Evolutionary conservation across 148 eudicot species (phyloP), one percentile per base, ranked within the genome.

Genomic region (Nepenthes gracilis): DNA sequence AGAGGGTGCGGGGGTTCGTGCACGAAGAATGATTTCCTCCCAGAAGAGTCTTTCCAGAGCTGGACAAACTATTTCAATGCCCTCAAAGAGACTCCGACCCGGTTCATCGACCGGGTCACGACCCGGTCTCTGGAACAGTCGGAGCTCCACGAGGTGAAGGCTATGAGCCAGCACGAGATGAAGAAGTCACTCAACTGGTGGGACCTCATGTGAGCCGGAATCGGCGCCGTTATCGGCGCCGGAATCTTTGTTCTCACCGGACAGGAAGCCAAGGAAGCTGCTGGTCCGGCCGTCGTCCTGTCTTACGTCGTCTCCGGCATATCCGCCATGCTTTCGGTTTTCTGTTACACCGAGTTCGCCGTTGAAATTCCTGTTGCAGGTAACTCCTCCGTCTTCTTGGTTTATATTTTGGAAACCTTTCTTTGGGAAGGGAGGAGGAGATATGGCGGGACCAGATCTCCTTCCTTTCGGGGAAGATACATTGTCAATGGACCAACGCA

Each of bases 301-400:
- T 89, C 97, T 0, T 89, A 83, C 15, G 75, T 70, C 1, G 76
- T 74, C 38, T 85, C 93, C 0, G 97, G 97, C 5, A 2, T 89
- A 35, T 84, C 94, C 0, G 97, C 97, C 7, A 76, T 89, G 86
- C 84, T 86, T 8, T 83, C 97, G 11, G 94, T 89, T 36, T 77
- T 89, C 65, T 86, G 94, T 67, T 89, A 89, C 71, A 83, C 90
- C 0, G 97, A 89, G 64, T 89, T 89, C 48, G 89, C 97, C 1
- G 70, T 89, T 4, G 97, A 86, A 54, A 77, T 89, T 32, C 94
- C 90, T 0, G 94, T 89, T 1, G 90, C 91, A 1, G 90, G 97
- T 5, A 49, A 49, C 6, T 49, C 3, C 53, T 49, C 2, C 15
- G 4, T 49, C 11, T 49, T 49, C 11, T 45, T 11, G 6, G 48